Evolutionary conservation across 2,329 filamentous ascomycete species (phyloP), one percentile per base, ranked within the genome.

Genomic region (Botrytis fabae): DNA sequence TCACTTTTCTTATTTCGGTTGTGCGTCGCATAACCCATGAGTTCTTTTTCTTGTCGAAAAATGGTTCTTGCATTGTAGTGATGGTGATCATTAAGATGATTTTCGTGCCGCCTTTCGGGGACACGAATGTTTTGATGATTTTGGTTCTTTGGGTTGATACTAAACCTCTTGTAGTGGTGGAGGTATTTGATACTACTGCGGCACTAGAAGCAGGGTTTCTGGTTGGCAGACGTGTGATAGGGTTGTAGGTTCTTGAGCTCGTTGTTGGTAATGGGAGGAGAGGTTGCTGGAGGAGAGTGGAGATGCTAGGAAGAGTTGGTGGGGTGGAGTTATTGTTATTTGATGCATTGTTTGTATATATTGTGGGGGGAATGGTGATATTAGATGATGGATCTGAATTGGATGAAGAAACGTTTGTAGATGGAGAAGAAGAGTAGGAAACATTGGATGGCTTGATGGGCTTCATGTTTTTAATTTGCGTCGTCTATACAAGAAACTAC

Each of bases 391-490:
- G 25, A 63, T 63, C 9, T 10, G 61, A 63, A 18, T 8, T 14
- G 16, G 40, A 63, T 20, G 40, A 16, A 20, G 40, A 44, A 42
- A 44, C 20, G 40, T 63, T 42, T 7, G 25, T n/a, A 54, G 38
- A 63, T 44, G 59, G 10, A 57, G 57, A 60, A 61, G 38, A 44
- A 28, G 61, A 42, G 25, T 28, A 44, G n/a, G 61, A 42, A 28
- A 63, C 4, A 28, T n/a, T 28, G 14, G 38, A 18, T 44, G 61
- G 61, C 25, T 44, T n/a, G 38, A 63, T 42, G 38, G 38, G 38
- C 61, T 63, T 44, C 61, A 63, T 63, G 9, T 63, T 63, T 63
- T 63, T 9, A 44, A 44, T 63, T 63, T 63, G 25, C 38, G 38
- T 20, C 61, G 38, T 63, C 61, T 63, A 42, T 63, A 63, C 9